Evolutionary conservation across 768 basidiomycete genomes (phyloP).

Genomic region (Leccinum sublutescens): DNA sequence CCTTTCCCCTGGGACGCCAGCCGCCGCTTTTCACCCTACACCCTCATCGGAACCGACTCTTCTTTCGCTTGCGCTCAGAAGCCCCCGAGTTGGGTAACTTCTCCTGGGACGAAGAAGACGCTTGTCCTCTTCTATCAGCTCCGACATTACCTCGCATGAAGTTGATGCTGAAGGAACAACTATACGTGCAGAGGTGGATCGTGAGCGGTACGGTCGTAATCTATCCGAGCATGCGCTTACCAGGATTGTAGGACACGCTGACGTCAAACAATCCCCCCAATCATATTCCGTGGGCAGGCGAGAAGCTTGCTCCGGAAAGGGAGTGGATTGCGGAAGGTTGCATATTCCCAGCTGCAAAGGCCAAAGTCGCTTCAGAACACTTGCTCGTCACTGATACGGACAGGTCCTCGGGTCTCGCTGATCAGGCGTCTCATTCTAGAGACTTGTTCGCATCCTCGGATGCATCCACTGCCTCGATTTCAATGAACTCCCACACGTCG

Average conservation of each 20-base stretch:
- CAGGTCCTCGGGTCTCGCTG: not conserved
- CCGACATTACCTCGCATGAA: conserved; percentile 39
- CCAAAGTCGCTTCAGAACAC: conserved; percentile 4
- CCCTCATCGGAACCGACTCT: conserved; percentile 22
- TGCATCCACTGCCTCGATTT: conserved; percentile 1
- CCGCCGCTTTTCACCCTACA: conserved; percentile 31
- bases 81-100: conserved; percentile 21
- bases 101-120: conserved; percentile 17
- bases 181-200: conserved; percentile 35
- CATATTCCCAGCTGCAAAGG: conserved; percentile 23
- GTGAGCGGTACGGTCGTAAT: conserved; percentile 23
- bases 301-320: conserved; percentile 17
- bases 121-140: conserved; percentile 22
- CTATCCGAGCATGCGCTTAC: conserved; percentile 6
- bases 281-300: conserved; percentile 31
- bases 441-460: conserved; percentile 1
- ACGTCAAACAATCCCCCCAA: conserved; percentile 22
- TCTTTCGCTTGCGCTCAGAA: conserved; percentile 22
- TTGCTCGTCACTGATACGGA: not conserved
- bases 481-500: conserved; percentile 2
- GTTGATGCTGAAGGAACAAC: conserved; percentile 33
- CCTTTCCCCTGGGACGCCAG: conserved; percentile 30
- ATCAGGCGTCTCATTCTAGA: conserved; percentile 4
- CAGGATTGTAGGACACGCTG: conserved; percentile 19
- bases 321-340: conserved; percentile 34